Evolutionary conservation across 768 basidiomycete species (phyloP), one percentile per base, ranked within the genome.

Genomic region (Suillus subalutaceus): DNA sequence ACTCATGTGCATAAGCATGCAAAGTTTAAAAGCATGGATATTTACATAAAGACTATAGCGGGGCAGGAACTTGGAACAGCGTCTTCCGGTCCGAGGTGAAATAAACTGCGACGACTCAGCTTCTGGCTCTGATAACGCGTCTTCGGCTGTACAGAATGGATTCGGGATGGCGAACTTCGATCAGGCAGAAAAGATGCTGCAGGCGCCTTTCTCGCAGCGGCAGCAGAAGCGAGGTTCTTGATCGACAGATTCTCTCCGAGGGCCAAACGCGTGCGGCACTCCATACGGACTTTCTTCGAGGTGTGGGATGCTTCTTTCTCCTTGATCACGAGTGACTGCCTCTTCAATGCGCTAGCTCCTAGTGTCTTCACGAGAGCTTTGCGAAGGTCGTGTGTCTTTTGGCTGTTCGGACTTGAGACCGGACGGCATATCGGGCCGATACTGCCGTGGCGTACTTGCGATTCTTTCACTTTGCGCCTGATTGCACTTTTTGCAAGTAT

Each of bases 211-310:
- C 65, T 68, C 52, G n/a, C 30, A 50, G 64, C 35, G 40, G 48
- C 35, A 32, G 58, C 60, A 10, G 58, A 65, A n/a, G 12, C 57
- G 46, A 72, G 44, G 57, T 72, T 70, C 40, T 65, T 57, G 30
- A 72, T 63, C 52, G 72, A 72, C 58, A 73, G 5, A 35, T 70
- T 69, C 66, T 73, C 74, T 46, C 64, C 63, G 3, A 70, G 58
- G 10, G 62, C 63, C 1, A 63, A 63, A 35, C 60, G 71, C 26
- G 68, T 59, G 41, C 60, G 63, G 4, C 57, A 46, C 41, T 64
- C 63, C 43, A 64, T 13, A 23, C 68, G 65, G 23, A 38, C 56
- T 35, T 62, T 66, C 61, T 66, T 73, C 0, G 72, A 63, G 35
- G 66, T 67, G 4, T 62, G 68, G 4, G n/a, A 37, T 3, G 13